Percentiles rank a stretch among this genome's conserved stretches.
Evolutionary conservation across 225 moss, liverwort and hornwort genomes (phyloP).

Genomic region (Polytrichum formosum): DNA sequence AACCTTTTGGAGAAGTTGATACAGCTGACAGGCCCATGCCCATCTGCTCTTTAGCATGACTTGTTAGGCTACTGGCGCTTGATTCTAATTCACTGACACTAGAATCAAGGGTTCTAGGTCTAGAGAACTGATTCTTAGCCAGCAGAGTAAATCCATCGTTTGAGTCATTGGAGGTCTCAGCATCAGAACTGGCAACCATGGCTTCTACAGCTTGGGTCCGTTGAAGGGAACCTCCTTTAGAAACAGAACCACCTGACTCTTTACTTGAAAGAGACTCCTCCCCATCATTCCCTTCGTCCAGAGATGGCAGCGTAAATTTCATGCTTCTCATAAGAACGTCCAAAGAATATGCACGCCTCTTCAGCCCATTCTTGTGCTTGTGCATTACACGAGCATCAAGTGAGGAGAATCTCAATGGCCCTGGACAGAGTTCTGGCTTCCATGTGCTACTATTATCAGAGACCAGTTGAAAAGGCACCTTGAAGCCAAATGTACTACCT

Average conservation of each 20-base stretch:
- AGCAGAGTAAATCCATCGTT: conserved; percentile 1
- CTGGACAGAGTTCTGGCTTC: conserved; percentile 2
- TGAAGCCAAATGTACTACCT: conserved; percentile 70
- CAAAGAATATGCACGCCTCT: conserved; percentile 59
- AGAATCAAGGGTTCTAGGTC: background rate
- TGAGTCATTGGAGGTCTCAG: background rate
- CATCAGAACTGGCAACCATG: background rate
- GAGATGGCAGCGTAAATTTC: conserved; percentile 40
- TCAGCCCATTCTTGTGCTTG: conserved; percentile 32
- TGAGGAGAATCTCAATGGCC: conserved; percentile 21
- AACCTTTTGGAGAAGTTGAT: background rate
- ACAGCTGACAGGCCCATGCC: conserved; percentile 4
- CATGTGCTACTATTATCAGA: background rate
- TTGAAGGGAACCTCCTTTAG: conserved; percentile 18
- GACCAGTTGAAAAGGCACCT: conserved; percentile 47
- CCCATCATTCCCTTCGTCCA: conserved; percentile 29
- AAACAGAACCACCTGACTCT: conserved; percentile 5
- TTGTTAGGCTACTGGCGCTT: conserved; percentile 1
- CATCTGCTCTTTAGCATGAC: conserved; percentile 4
- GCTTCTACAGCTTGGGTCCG: conserved; percentile 10
- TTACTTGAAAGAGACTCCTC: conserved; percentile 25
- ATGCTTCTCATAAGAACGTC: conserved; percentile 47
- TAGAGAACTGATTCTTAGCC: background rate
- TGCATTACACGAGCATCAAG: conserved; percentile 15
- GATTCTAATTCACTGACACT: conserved; percentile 12